Conservation (phyloP, 2,329 filamentous ascomycete genomes). For the Exophiala oligosperma region DNA sequence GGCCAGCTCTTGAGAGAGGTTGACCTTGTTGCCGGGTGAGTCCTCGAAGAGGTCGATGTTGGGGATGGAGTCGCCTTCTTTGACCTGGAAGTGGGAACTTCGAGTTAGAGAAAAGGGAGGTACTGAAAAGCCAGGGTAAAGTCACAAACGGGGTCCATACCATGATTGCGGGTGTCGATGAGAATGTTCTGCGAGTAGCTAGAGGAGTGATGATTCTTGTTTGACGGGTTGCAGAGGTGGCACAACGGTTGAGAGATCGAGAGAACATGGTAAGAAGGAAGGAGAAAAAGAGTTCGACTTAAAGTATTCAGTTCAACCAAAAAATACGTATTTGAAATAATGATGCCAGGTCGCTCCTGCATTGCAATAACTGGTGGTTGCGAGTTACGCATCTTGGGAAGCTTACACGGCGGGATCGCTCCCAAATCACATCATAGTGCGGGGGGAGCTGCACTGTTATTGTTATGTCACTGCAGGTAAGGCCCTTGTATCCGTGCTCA, state of each 20-base stretch:
- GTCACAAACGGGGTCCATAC: conserved; percentile 9
- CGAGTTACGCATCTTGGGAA: too few species aligned
- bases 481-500: too few species aligned
- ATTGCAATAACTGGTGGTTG: too few species aligned
- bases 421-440: too few species aligned
- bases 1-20: conserved; percentile 73
- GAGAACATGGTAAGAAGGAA: conserved; percentile 15
- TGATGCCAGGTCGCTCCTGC: background rate
- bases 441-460: too few species aligned
- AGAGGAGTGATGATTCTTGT: conserved; percentile 2
- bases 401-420: too few species aligned
- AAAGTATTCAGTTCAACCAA: too few species aligned
- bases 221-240: conserved; percentile 13
- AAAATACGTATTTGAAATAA: conserved; percentile 15
- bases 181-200: conserved; percentile 18
- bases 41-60: conserved; percentile 75
- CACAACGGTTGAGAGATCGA: conserved; percentile 20
- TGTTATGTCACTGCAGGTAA: too few species aligned
- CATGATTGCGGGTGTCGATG: conserved; percentile 29
- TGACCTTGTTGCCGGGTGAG: conserved; percentile 90
- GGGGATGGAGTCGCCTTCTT: conserved; percentile 78
- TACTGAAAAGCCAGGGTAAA: background rate
- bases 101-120: conserved; percentile 1
- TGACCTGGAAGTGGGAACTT: conserved; percentile 58
- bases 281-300: background rate